These are phyloP conservation scores for Monilinia vaccinii-corymbosi DNA, from an alignment of 2,329 filamentous ascomycete species.

Conservation along the genomic window DNA sequence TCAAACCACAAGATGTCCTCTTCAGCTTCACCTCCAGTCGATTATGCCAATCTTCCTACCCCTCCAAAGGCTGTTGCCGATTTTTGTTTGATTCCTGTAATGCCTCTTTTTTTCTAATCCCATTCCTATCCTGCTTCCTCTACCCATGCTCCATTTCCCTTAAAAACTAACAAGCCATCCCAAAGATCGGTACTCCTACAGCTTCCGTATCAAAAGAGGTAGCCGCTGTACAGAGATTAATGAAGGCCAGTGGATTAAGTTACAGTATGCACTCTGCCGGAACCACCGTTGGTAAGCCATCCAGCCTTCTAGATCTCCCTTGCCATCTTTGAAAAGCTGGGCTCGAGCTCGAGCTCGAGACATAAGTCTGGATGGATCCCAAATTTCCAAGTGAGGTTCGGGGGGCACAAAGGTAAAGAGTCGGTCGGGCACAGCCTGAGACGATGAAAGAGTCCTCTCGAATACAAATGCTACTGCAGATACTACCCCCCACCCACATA, in stretches of 20 bases:
- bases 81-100: constrained; percentile 80
- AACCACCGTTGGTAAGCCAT: constrained; percentile 70
- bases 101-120: background rate
- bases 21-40: constrained; percentile 3
- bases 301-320: background rate
- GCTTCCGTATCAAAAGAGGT: constrained; percentile 75
- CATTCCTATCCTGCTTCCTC: background rate
- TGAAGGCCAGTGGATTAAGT: constrained; percentile 70
- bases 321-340: no score
- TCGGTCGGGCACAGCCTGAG: no score
- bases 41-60: constrained; percentile 15
- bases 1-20: background rate
- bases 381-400: no score
- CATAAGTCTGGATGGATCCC: no score
- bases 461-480: no score
- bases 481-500: background rate
- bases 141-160: no score
- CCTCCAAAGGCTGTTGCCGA: constrained; percentile 51
- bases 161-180: background rate
- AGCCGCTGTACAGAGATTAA: constrained; percentile 76
- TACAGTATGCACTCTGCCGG: constrained; percentile 91
- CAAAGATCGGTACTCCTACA: constrained; percentile 67
- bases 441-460: no score
- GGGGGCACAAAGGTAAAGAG: no score
- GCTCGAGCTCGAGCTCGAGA: no score